Evolutionary conservation across 306 rosid species (phyloP), one percentile per base, ranked within the genome.

Genomic region (Quercus dentata): DNA sequence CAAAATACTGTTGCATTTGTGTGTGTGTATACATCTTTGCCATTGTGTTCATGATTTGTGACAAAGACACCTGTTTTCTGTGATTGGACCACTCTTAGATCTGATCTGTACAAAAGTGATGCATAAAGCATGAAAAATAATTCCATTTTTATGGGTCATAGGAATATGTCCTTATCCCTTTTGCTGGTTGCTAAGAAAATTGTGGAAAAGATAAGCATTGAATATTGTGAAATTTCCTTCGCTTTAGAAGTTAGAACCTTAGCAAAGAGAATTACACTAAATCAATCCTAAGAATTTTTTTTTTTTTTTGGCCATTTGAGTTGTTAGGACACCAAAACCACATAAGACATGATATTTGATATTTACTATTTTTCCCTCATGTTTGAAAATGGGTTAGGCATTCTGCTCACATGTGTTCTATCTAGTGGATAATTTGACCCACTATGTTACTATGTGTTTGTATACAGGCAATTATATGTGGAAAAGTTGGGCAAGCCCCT

Each of bases 401-500:
- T 79, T 55, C 58, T 58, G 27, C 62, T 5, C n/a, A 18, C 35
- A 44, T 75, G 59, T 78, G 46, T 76, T 76, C 68, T 61, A 68
- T 49, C 51, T 18, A 64, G 49, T 46, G 74, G 63, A 31, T 56
- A 20, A 74, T 70, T 78, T 87, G 85, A 83, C 72, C 75, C 27
- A 62, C 59, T 17, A 19, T 55, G 21, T 76, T 20, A 62, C 59
- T 17, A 19, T 55, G 21, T 76, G 69, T 72, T 75, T 81, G 21
- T 70, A 25, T 73, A 23, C 88, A 95, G 99, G 99, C 96, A 76
- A 93, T 93, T 78, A 85, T 95, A 76, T 95, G 99, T 80, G 99
- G 98, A 86, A 93, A 85, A 87, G 92, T 95, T 80, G 99, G 99
- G 63, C 99, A 92, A 86, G 75, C 88, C 65, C 98, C 99, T 44